These are phyloP conservation scores for Clohesyomyces aquaticus DNA, from an alignment of 495 filamentous ascomycete genomes.

Conservation along the genomic window DNA sequence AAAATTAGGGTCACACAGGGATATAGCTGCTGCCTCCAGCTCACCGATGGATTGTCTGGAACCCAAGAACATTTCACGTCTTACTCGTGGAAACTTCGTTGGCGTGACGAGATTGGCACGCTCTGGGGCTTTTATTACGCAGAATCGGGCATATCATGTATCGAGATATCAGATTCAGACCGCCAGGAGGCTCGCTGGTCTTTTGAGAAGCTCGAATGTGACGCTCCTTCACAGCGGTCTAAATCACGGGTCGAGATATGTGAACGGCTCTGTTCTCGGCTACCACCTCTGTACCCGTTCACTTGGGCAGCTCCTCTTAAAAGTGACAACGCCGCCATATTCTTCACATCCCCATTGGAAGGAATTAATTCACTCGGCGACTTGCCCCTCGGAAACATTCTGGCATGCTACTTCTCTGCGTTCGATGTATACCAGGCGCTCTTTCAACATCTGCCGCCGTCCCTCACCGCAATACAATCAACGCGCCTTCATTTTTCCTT, in stretches of 20 bases:
- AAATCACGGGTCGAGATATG: not conserved
- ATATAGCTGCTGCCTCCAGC: not conserved
- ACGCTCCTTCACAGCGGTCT: not conserved
- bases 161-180: not conserved
- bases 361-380: not conserved
- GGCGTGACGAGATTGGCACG: not conserved
- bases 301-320: not conserved
- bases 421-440: not conserved
- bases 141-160: not conserved
- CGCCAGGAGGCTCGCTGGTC: not conserved
- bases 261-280: not conserved
- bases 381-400: not conserved
- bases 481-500: not conserved
- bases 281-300: not conserved
- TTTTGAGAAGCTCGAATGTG: not conserved
- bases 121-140: not conserved
- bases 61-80: not conserved
- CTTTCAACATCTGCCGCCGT: not conserved
- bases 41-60: not conserved
- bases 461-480: not conserved
- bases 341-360: not conserved
- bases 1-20: not conserved
- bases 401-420: not conserved
- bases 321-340: not conserved
- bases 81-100: not conserved